Percentiles rank a stretch among this genome's conserved stretches.
phyloP scores from a whole-genome alignment of 352 stramenopile genomes.

The Salisapilia sapeloensis region DNA sequence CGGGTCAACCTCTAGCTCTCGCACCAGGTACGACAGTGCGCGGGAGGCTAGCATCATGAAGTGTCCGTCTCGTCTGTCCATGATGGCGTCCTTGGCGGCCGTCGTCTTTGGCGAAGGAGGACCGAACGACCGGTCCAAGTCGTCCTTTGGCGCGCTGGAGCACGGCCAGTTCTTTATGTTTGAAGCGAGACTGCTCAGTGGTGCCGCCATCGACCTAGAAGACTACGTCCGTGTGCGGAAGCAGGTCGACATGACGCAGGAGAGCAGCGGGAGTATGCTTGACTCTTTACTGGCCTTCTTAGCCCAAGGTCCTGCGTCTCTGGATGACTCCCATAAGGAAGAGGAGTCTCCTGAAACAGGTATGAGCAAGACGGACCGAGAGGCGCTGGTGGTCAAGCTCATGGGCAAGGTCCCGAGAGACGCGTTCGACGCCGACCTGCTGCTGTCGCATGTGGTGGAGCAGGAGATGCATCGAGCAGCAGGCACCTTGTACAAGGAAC shows the following conservation, averaged over 20 bases:
- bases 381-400: conserved; percentile 72
- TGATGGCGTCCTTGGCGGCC: conserved; percentile 67
- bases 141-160: conserved; percentile 59
- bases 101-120: conserved; percentile 48
- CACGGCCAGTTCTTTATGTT: conserved; percentile 85
- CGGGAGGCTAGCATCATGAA: conserved; percentile 53
- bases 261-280: conserved; percentile 55
- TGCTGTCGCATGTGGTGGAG: conserved; percentile 49
- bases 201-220: conserved; percentile 62
- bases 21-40: conserved; percentile 59
- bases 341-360: conserved; percentile 64
- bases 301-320: conserved; percentile 47
- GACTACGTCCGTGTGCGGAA: no score
- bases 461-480: conserved; percentile 74
- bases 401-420: conserved; percentile 73
- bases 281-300: conserved; percentile 81
- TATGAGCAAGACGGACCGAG: conserved; percentile 63
- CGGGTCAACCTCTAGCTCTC: conserved; percentile 12
- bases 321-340: conserved; percentile 9
- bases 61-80: conserved; percentile 66
- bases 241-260: conserved; percentile 41
- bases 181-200: conserved; percentile 69
- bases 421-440: conserved; percentile 54
- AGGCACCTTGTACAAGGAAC: conserved; percentile 69
- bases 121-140: conserved; percentile 12